phyloP scores from a whole-genome alignment of 179 eudicot species.

The Silene vulgaris region DNA sequence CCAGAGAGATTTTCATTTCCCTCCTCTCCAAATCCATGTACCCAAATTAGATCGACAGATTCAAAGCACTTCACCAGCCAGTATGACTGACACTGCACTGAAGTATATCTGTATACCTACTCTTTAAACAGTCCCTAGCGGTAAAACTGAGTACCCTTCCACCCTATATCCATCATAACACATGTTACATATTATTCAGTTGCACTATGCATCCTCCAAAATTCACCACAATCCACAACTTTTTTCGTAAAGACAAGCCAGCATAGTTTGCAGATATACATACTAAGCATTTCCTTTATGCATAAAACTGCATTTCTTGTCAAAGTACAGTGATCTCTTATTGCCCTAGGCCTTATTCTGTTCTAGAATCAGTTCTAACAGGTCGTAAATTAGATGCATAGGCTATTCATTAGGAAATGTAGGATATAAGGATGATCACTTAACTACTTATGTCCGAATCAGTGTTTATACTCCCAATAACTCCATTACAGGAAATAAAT shows the following conservation, averaged over 20 bases:
- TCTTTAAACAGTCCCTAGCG: neutral
- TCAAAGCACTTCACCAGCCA: neutral
- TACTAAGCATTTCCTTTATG: neutral
- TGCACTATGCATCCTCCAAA: neutral
- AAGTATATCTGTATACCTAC: neutral
- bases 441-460: neutral
- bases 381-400: neutral
- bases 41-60: neutral
- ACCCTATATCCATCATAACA: neutral
- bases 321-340: neutral
- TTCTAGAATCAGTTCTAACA: neutral
- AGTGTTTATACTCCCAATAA: neutral
- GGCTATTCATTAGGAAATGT: neutral
- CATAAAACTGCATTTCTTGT: neutral
- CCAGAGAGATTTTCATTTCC: no score
- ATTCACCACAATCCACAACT: neutral
- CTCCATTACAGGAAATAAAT: neutral
- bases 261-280: neutral
- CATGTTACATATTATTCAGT: neutral
- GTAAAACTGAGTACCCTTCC: neutral
- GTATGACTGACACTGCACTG: neutral
- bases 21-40: neutral
- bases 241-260: neutral
- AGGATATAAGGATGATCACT: neutral
- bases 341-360: neutral